phyloP scores from a whole-genome alignment of 768 basidiomycete species.

The Xanthoconium stramineum region DNA sequence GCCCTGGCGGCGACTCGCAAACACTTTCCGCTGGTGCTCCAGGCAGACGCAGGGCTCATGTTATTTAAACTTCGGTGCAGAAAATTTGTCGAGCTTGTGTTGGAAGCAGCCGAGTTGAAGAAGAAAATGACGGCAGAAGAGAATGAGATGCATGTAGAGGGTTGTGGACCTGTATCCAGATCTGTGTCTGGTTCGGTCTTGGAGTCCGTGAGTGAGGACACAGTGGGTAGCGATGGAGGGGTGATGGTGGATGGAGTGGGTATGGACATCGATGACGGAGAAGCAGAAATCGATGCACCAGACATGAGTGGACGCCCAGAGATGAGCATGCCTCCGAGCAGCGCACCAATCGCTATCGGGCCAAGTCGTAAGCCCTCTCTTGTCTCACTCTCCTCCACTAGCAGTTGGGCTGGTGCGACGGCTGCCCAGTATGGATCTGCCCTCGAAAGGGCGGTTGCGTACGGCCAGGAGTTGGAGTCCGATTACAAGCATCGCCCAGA shows the following conservation, averaged over 20 bases:
- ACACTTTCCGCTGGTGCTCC: conserved; percentile 63
- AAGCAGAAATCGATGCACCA: conserved; percentile 30
- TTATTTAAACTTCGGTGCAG: conserved; percentile 81
- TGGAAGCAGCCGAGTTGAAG: conserved; percentile 68
- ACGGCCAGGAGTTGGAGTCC: conserved; percentile 67
- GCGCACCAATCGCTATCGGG: conserved; percentile 29
- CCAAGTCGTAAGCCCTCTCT: conserved; percentile 30
- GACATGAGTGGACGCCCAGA: conserved; percentile 10
- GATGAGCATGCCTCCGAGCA: conserved; percentile 14
- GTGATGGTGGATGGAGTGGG: conserved; percentile 47
- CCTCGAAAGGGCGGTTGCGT: conserved; percentile 63
- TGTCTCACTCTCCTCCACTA: conserved; percentile 25
- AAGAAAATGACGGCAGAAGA: conserved; percentile 53
- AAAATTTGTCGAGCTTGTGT: conserved; percentile 79
- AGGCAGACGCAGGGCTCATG: conserved; percentile 65
- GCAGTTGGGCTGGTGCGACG: conserved; percentile 23
- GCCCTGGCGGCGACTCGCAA: conserved; percentile 55
- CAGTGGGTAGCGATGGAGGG: conserved; percentile 37
- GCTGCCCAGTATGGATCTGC: conserved; percentile 52
- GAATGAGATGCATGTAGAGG: conserved; percentile 30
- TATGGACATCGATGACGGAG: conserved; percentile 51
- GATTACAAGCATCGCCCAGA: conserved; percentile 66
- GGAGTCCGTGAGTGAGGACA: conserved; percentile 35
- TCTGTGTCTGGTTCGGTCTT: conserved; percentile 24
- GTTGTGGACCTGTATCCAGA: conserved; percentile 22